phyloP scores from a whole-genome alignment of 2,329 filamentous ascomycete genomes.

The Alternaria gansuensis region DNA sequence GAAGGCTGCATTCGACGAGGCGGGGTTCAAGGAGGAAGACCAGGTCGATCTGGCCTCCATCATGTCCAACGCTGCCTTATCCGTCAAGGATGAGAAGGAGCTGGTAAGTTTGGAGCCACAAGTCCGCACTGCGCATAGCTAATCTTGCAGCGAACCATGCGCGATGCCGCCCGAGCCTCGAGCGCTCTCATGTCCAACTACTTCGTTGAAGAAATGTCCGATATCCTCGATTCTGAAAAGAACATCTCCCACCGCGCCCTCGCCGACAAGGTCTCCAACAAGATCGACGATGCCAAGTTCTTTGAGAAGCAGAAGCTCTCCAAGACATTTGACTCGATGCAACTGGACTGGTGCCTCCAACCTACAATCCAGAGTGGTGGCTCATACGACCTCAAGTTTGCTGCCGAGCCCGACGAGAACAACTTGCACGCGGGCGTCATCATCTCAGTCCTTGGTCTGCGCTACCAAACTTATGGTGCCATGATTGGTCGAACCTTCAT shows the following conservation, averaged over 20 bases:
- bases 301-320: slow-evolving; percentile 89
- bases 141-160: slow-evolving; percentile 75
- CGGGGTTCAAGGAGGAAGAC: slow-evolving; percentile 81
- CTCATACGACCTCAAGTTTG: slow-evolving; percentile 88
- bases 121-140: slow-evolving; percentile 13
- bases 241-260: slow-evolving; percentile 91
- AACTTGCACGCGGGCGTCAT: slow-evolving; percentile 92
- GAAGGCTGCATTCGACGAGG: slow-evolving; percentile 80
- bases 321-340: slow-evolving; percentile 82
- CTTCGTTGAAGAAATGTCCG: slow-evolving; percentile 98
- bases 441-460: slow-evolving; percentile 86
- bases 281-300: slow-evolving; percentile 92
- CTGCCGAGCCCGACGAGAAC: slow-evolving; percentile 78
- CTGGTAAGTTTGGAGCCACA: slow-evolving; percentile 61
- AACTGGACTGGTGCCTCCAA: slow-evolving; percentile 93
- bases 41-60: slow-evolving; percentile 86
- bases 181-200: slow-evolving; percentile 95
- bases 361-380: slow-evolving; percentile 95
- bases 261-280: slow-evolving; percentile 85
- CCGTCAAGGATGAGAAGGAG: slow-evolving; percentile 94
- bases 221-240: slow-evolving; percentile 93
- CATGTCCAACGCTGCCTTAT: slow-evolving; percentile 83
- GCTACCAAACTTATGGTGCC: slow-evolving; percentile 96
- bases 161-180: slow-evolving; percentile 91
- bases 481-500: slow-evolving; percentile 93